Evolutionary conservation across 2,329 filamentous ascomycete genomes (phyloP).

Genomic region (Beauveria varroae): DNA sequence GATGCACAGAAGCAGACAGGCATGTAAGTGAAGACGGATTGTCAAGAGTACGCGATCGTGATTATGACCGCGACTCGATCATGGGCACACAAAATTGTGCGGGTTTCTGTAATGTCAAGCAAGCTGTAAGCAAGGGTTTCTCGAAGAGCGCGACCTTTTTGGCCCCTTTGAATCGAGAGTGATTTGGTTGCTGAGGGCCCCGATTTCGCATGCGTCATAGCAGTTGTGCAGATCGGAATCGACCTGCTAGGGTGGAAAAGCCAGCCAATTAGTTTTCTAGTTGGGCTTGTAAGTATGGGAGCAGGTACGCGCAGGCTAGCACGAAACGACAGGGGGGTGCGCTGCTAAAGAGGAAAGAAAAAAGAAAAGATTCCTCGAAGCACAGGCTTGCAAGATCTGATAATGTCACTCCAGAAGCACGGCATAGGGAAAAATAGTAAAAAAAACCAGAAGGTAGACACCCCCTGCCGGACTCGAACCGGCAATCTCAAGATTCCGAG

Average conservation of each 20-base stretch:
- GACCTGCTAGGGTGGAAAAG: neutral
- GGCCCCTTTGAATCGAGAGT: neutral
- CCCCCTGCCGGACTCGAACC: conserved; percentile 13
- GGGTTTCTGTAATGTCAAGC: neutral
- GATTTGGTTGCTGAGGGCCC: neutral
- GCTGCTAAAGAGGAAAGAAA: neutral
- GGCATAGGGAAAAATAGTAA: neutral
- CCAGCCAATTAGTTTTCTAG: no score
- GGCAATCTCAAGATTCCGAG: conserved; percentile 12
- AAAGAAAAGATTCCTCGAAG: neutral
- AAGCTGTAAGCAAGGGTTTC: neutral
- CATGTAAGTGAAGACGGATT: conserved; percentile 1
- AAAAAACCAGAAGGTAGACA: neutral
- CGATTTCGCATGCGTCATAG: conserved; percentile 11
- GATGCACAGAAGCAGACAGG: neutral
- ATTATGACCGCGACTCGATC: neutral
- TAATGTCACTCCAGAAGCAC: neutral
- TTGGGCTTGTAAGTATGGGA: no score
- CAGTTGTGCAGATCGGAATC: neutral
- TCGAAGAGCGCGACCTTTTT: neutral
- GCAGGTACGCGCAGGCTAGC: neutral
- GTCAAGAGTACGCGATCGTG: neutral
- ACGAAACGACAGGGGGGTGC: neutral
- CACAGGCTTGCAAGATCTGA: neutral
- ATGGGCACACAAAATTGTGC: neutral